Percentiles rank a stretch among this genome's conserved stretches.
phyloP scores from a whole-genome alignment of 2,329 filamentous ascomycete genomes.

The Fusarium avenaceum region DNA sequence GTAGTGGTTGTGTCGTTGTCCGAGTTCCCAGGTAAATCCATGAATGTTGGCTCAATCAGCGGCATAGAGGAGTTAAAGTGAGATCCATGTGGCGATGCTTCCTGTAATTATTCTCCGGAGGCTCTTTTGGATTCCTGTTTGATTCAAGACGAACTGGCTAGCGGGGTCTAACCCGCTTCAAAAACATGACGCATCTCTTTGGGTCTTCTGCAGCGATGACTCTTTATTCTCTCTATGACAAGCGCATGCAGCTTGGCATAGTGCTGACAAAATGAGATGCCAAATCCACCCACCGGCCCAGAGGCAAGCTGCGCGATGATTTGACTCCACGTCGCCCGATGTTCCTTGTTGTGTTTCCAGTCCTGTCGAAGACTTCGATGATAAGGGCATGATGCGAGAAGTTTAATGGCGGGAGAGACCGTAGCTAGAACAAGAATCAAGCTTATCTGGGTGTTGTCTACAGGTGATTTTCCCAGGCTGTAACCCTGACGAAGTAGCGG shows the following conservation, averaged over 20 bases:
- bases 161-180: neutral
- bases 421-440: neutral
- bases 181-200: neutral
- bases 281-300: neutral
- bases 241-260: neutral
- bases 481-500: neutral
- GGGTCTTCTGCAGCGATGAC: too few relatives aligned
- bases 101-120: neutral
- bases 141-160: neutral
- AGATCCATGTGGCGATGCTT: neutral
- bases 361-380: neutral
- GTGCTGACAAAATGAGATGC: constrained; percentile 1
- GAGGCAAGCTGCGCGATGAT: neutral
- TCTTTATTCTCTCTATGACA: neutral
- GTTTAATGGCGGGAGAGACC: neutral
- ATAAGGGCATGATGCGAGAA: neutral
- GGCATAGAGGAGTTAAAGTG: neutral
- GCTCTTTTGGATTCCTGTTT: neutral
- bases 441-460: neutral
- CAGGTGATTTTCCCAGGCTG: neutral
- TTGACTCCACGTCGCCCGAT: neutral
- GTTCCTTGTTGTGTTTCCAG: neutral
- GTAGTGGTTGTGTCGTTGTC: neutral
- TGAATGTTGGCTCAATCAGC: neutral
- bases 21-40: neutral